Conservation (phyloP, 176 grass and related monocot species). For the Typha latifolia region DNA sequence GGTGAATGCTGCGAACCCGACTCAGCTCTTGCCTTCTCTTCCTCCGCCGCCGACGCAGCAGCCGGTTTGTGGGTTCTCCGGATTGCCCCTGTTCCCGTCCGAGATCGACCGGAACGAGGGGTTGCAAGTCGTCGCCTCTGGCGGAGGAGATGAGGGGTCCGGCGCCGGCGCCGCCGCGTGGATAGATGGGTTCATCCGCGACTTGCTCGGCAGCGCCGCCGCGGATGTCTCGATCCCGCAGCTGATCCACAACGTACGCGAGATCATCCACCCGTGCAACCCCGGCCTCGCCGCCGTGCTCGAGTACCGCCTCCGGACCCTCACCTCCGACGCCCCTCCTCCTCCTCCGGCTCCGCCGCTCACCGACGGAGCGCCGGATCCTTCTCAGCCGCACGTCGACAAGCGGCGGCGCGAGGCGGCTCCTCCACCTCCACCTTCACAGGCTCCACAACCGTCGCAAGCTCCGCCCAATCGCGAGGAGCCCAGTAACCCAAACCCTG, state of each 20-base stretch:
- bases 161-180: slow-evolving; percentile 26
- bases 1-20: slow-evolving; percentile 1
- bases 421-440: slow-evolving; percentile 13
- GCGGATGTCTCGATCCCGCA: slow-evolving; percentile 62
- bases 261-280: slow-evolving; percentile 91
- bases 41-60: slow-evolving; percentile 37
- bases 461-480: slow-evolving; percentile 3
- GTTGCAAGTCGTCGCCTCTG: neutral
- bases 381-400: slow-evolving; percentile 12
- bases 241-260: slow-evolving; percentile 89
- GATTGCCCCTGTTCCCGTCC: slow-evolving; percentile 34
- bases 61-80: slow-evolving; percentile 38
- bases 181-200: slow-evolving; percentile 83
- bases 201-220: slow-evolving; percentile 62
- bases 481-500: neutral
- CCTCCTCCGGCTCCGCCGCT: neutral
- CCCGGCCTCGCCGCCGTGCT: slow-evolving; percentile 70
- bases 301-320: slow-evolving; percentile 75
- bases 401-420: slow-evolving; percentile 15
- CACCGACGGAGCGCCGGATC: neutral
- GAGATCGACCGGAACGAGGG: slow-evolving; percentile 17
- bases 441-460: slow-evolving; percentile 11
- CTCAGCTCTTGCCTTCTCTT: slow-evolving; percentile 19
- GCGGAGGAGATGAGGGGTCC: slow-evolving; percentile 3
- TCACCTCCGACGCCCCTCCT: slow-evolving; percentile 28